A percentile compares a stretch with the other conserved stretches of the same genome.
Conservation (phyloP, 2,329 filamentous ascomycete genomes). For the Macrophomina phaseolina region DNA sequence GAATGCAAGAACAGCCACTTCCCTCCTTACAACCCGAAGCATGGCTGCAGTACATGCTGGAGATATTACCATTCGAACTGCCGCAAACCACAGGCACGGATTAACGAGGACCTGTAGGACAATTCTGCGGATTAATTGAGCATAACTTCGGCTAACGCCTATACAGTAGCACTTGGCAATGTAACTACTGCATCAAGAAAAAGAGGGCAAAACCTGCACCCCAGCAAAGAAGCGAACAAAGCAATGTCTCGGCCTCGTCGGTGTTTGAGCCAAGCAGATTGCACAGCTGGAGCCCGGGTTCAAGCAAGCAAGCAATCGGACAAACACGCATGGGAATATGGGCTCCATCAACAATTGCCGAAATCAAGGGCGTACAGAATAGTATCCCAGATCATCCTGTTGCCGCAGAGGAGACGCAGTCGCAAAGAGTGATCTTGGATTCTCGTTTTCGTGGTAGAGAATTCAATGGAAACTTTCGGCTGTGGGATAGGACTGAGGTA, state of each 20-base stretch:
- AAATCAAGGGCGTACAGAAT: background rate
- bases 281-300: background rate
- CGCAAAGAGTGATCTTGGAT: background rate
- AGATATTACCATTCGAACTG: slow-evolving; percentile 9
- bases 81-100: background rate
- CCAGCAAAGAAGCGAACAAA: background rate
- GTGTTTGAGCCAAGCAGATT: background rate
- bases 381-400: background rate
- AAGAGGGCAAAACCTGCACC: background rate
- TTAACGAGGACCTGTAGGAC: slow-evolving; percentile 1
- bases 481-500: background rate
- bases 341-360: background rate
- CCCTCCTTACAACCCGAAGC: slow-evolving; percentile 4
- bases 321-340: background rate
- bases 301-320: background rate
- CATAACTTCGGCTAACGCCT: background rate
- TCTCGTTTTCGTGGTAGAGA: background rate
- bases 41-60: slow-evolving; percentile 1
- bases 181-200: slow-evolving; percentile 16
- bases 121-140: too few species aligned
- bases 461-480: background rate
- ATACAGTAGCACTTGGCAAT: slow-evolving; percentile 7
- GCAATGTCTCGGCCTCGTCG: too few species aligned
- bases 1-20: slow-evolving; percentile 20
- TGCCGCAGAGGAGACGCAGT: background rate